Evolutionary conservation across 2,329 filamentous ascomycete genomes (phyloP), one percentile per base, ranked within the genome.

Genomic region (Cercospora citrullina): DNA sequence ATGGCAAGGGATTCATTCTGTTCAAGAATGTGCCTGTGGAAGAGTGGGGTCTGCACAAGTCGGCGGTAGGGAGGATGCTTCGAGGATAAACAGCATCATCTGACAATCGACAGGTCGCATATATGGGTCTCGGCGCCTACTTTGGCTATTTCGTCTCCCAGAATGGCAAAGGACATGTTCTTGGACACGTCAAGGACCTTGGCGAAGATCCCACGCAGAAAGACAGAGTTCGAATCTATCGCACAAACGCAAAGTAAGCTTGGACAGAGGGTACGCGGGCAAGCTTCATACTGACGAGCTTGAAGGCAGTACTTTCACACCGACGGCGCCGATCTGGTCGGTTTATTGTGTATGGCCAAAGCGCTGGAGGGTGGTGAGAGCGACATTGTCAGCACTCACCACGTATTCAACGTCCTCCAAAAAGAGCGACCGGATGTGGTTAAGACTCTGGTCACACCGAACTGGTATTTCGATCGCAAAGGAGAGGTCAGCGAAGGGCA

Each of bases 401-500:
- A 89, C 71, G 91, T 96, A 30, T 96, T 91, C 87, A 96, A 96
- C 80, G 85, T 85, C 39, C 84, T 96, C 53, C 91, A 93, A 77
- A 80, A 79, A 31, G 88, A 94, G 76, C 85, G 91, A 26, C 92
- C 92, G 0, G 92, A 94, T 75, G 90, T 96, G 1, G 89, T 92
- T 0, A 87, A 91, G 78, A 84, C 89, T 5, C 83, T 96, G 64
- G 90, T 91, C 0, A 81, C 89, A 77, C 92, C 93, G 0, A 87
- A 93, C 70, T 96, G 93, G 93, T 95, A 96, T 82, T 94, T 96
- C 78, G 93, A 96, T 80, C 90, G 93, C 65, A 96, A 96, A 82
- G 93, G 93, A 14, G 93, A 96, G 82, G 88, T 87, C 1, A 91
- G 88, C 31, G 81, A 84, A n/a, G 92, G 91, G 10, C 85, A 96